Base-by-base conservation (phyloP, 352 stramenopile species). In the Halophytophthora batemanensis region DNA sequence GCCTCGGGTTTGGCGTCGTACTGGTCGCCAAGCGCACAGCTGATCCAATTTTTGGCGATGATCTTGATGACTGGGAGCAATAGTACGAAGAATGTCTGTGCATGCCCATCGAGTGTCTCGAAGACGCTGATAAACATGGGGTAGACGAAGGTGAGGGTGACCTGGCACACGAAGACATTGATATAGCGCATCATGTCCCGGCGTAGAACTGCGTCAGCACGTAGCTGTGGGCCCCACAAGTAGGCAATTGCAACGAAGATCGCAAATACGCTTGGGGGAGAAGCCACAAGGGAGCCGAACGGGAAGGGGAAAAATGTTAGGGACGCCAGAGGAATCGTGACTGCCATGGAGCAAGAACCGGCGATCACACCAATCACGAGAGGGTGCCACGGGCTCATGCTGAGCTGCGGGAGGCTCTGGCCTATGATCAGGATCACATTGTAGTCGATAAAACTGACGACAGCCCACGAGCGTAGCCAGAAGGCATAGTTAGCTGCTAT, bases 1-100 rank as follows among this genome's bases (percentile, higher is more conserved):
- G 59, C 55, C 47, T 85, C 60, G 2, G 74, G 62, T 31, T 76
- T 71, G 12, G 56, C 22, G 35, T 78, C 66, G 3, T 64, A 17
- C 12, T 60, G 47, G 25, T 53, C 14, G 1, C 38, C 53, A 15
- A 61, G 45, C 37, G 52, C n/a, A 1, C 34, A 29, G 14, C 61
- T 65, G 11, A 69, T 69, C 55, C 50, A 61, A 43, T 83, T 82
- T 45, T 77, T 83, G n/a, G 53, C 40, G 6, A 46, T 44, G 8
- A 80, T 61, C 38, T 83, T 78, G 38, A 86, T 61, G 2, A 78
- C 7, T 0, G 74, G 69, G 0, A 79, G 47, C 0, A 82, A 6
- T 4, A 66, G 15, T 2, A 77, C 51, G 31, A 71, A 81, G 0
- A 50, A n/a, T 0, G 60, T 60, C 40, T 81, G 67, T 4, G 64